A percentile compares a stretch with the other conserved stretches of the same genome.
These are phyloP conservation scores for Pisolithus microcarpus DNA, from an alignment of 768 basidiomycete species.

Conservation along the genomic window DNA sequence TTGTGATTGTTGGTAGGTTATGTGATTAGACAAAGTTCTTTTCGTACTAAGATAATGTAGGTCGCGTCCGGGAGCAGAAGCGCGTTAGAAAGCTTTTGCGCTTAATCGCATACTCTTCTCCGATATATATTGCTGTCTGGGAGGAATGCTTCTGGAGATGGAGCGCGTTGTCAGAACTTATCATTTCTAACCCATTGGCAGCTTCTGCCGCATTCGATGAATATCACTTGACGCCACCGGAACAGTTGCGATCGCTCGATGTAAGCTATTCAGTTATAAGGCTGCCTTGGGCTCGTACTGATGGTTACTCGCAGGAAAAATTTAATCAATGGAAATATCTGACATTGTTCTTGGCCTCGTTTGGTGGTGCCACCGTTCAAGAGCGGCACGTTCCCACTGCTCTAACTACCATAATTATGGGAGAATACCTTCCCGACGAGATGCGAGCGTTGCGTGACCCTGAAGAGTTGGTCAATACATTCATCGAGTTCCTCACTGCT, in stretches of 20 bases:
- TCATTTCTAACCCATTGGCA: constrained; percentile 36
- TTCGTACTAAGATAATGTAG: constrained; percentile 28
- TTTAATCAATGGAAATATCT: constrained; percentile 82
- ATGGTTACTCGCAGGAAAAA: constrained; percentile 44
- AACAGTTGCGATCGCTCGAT: constrained; percentile 33
- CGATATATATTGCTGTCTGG: constrained; percentile 75
- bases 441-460: constrained; percentile 61
- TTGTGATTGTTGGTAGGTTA: constrained; percentile 58
- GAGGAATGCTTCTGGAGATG: constrained; percentile 76
- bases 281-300: constrained; percentile 2
- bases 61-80: constrained; percentile 75
- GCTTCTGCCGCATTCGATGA: constrained; percentile 29
- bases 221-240: constrained; percentile 29
- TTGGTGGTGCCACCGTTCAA: constrained; percentile 58
- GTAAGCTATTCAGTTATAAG: constrained; percentile 15
- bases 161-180: constrained; percentile 54
- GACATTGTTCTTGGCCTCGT: constrained; percentile 66
- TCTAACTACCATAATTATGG: constrained; percentile 48
- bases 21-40: not conserved
- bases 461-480: constrained; percentile 50
- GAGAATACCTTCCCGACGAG: constrained; percentile 58
- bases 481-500: constrained; percentile 63
- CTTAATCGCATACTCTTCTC: constrained; percentile 52
- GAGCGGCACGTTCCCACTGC: constrained; percentile 46
- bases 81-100: constrained; percentile 68